These are phyloP conservation scores for Athelia sp. DNA, from an alignment of 1,284 basidiomycete species.

Conservation along the genomic window DNA sequence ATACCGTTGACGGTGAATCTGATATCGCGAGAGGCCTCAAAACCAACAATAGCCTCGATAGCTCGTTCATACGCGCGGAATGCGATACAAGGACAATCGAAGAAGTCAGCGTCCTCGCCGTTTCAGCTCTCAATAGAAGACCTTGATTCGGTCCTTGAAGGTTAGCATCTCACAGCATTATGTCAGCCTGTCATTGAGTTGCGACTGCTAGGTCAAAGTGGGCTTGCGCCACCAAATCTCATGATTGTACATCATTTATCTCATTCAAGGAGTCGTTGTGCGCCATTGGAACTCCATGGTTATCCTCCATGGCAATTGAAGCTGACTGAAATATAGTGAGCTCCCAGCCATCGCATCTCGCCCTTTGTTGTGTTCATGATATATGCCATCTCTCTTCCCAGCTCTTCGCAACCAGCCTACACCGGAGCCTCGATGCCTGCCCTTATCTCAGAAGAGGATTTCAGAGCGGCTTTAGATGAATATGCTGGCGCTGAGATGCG, in stretches of 20 bases:
- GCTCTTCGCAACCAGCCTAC: constrained; percentile 5
- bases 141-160: constrained; percentile 53
- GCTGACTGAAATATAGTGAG: constrained; percentile 73
- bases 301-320: constrained; percentile 78
- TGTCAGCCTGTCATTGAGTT: background rate
- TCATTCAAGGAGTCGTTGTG: constrained; percentile 26
- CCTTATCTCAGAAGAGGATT: constrained; percentile 46
- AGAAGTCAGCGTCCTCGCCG: too few species aligned
- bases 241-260: constrained; percentile 63
- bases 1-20: constrained; percentile 35
- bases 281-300: constrained; percentile 59
- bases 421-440: too few species aligned
- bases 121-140: constrained; percentile 38
- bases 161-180: constrained; percentile 27
- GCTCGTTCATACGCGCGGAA: constrained; percentile 28
- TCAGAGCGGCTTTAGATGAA: constrained; percentile 64
- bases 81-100: background rate
- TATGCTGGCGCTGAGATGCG: constrained; percentile 69
- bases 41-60: constrained; percentile 42
- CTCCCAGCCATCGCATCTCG: constrained; percentile 1
- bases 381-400: too few species aligned
- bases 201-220: constrained; percentile 31
- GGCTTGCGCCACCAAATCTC: constrained; percentile 64
- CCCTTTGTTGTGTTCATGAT: too few species aligned
- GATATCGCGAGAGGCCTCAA: constrained; percentile 43